Base-by-base conservation (phyloP, 257 asterid species). In the Nemophila menziesii region DNA sequence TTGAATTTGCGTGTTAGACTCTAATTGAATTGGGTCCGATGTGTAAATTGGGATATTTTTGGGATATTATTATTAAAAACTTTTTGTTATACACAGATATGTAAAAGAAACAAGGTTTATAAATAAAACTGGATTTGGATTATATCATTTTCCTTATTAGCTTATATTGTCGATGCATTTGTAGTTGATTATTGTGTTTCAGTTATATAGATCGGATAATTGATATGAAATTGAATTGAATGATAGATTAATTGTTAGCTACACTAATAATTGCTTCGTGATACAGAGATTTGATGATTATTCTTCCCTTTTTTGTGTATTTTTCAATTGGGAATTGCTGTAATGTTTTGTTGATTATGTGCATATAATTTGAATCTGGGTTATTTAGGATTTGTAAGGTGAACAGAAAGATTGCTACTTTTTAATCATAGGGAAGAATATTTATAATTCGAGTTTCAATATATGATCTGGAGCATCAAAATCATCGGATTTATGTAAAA, bases 21-120 rank as follows among this genome's bases (percentile, higher is more conserved):
- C 26, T 54, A 15, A 41, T 40, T 21, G 13, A 20, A 15, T 22
- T 27, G 21, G 39, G 3, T 3, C 19, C 42, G 18, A 12, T 16
- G n/a, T 11, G 8, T 48, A 20, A 49, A 4, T 37, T 22, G 9
- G 33, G 33, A 16, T n/a, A 16, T 14, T 16, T 33, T 33, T 11
- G 4, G 14, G 16, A n/a, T 29, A 2, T 38, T 16, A 13, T 23
- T 24, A 16, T 23, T 18, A 8, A 8, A 9, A 14, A 20, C 8
- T 49, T 19, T 16, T 45, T 48, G 50, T 16, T 42, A 20, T 15
- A 10, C 19, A 22, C 36, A 41, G 14, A 49, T 11, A 46, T 11
- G 23, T 15, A 1, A 39, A 39, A 13, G 15, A 39, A 39, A 39
- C 17, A 39, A 14, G 6, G n/a, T 39, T n/a, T 39, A 39, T 13